phyloP scores from a whole-genome alignment of 768 basidiomycete species.

The Suillus spraguei region DNA sequence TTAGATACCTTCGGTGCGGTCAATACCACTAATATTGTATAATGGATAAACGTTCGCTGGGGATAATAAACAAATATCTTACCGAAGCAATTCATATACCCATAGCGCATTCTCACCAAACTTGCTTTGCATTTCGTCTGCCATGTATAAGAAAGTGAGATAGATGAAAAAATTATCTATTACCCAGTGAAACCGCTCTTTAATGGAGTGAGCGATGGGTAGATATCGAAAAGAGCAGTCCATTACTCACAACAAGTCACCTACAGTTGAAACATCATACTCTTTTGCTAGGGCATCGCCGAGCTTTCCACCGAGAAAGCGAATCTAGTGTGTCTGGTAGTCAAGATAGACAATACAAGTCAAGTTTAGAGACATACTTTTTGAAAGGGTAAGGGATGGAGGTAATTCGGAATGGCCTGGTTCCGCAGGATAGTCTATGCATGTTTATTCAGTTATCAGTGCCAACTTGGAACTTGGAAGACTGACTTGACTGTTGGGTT shows the following conservation, averaged over 20 bases:
- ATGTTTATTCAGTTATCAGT: constrained; percentile 7
- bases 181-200: constrained; percentile 63
- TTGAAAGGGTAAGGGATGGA: constrained; percentile 85
- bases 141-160: constrained; percentile 7
- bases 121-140: constrained; percentile 78
- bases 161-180: constrained; percentile 11
- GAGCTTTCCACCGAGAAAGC: constrained; percentile 93
- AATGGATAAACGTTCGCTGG: not conserved
- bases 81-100: constrained; percentile 93
- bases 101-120: constrained; percentile 86
- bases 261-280: constrained; percentile 88
- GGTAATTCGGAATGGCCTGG: constrained; percentile 80
- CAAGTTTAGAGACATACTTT: constrained; percentile 50
- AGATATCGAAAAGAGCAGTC: not conserved
- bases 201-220: not conserved
- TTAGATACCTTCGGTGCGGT: constrained; percentile 77
- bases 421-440: constrained; percentile 82
- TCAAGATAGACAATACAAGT: not conserved
- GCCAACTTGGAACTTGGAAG: constrained; percentile 1
- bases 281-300: constrained; percentile 85
- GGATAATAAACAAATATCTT: constrained; percentile 21
- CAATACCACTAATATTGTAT: constrained; percentile 64
- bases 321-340: constrained; percentile 57
- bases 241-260: constrained; percentile 78
- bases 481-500: constrained; percentile 81